Conservation (phyloP, 2,329 filamentous ascomycete species). For the Diaporthe eres region DNA sequence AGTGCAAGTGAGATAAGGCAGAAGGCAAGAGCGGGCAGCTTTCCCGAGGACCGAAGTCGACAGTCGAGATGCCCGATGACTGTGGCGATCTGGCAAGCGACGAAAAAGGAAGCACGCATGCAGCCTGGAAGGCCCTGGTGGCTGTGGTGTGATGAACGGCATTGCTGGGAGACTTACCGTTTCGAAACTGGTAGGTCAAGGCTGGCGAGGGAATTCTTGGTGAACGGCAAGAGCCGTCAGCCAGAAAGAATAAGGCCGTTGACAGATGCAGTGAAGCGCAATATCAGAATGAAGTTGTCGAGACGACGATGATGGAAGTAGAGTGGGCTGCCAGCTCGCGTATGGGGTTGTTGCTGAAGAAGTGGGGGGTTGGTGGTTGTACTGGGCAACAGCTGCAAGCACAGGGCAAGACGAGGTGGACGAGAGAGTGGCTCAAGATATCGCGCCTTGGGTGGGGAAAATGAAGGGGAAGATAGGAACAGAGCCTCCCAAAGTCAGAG, state of each 20-base stretch:
- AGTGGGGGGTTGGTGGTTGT: slow-evolving; percentile 6
- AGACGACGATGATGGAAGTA: neutral
- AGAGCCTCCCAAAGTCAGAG: too few relatives aligned
- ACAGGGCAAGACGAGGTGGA: neutral
- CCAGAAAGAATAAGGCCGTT: neutral
- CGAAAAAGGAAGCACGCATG: slow-evolving; percentile 6
- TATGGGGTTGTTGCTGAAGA: slow-evolving; percentile 18
- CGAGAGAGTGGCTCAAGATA: neutral
- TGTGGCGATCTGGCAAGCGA: neutral
- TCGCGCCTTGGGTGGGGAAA: neutral
- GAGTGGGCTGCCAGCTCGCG: neutral
- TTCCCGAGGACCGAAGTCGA: neutral
- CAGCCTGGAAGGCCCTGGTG: neutral
- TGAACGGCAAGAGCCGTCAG: neutral
- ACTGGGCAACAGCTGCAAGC: slow-evolving; percentile 22
- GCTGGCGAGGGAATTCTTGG: neutral
- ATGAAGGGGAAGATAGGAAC: neutral
- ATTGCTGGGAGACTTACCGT: neutral
- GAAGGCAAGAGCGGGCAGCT: neutral
- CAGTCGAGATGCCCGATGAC: neutral
- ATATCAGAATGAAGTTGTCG: slow-evolving; percentile 12
- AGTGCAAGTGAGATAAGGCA: neutral
- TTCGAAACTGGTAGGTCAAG: neutral
- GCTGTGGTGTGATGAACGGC: neutral
- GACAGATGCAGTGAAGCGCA: neutral